These are phyloP conservation scores for Chloropicon primus DNA, from an alignment of 139 green algal species.

Conservation along the genomic window DNA sequence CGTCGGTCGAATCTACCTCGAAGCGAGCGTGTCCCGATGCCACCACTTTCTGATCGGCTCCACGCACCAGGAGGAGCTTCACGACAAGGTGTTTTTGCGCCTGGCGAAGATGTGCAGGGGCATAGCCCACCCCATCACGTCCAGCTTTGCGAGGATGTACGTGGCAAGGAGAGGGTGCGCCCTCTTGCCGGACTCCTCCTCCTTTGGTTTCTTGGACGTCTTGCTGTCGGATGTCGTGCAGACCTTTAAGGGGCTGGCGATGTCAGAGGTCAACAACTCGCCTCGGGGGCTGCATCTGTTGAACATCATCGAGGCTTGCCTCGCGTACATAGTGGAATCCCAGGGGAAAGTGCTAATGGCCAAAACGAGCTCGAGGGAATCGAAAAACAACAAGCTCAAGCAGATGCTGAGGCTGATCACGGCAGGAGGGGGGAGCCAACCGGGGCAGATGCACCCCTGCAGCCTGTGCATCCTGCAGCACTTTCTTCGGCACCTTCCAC, in stretches of 20 bases:
- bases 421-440: background rate
- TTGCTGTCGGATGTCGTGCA: background rate
- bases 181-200: background rate
- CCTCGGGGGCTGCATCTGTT: background rate
- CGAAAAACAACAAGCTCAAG: background rate
- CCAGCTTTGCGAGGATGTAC: slow-evolving; percentile 19
- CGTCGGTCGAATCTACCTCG: slow-evolving; percentile 15
- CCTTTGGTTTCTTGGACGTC: background rate
- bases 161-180: slow-evolving; percentile 1
- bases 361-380: too few species aligned
- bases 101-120: slow-evolving; percentile 9
- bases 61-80: slow-evolving; percentile 6
- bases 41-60: slow-evolving; percentile 14
- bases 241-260: background rate
- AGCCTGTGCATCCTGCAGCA: background rate
- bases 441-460: too few species aligned
- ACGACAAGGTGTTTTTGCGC: background rate
- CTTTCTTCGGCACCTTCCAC: background rate
- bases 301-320: background rate
- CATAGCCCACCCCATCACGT: slow-evolving; percentile 16
- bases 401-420: background rate
- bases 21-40: slow-evolving; percentile 19
- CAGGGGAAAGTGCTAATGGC: background rate
- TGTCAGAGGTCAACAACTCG: background rate
- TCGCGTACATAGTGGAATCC: background rate